Conservation (phyloP, 2,329 filamentous ascomycete genomes). For the Neofusicoccum sp. region DNA sequence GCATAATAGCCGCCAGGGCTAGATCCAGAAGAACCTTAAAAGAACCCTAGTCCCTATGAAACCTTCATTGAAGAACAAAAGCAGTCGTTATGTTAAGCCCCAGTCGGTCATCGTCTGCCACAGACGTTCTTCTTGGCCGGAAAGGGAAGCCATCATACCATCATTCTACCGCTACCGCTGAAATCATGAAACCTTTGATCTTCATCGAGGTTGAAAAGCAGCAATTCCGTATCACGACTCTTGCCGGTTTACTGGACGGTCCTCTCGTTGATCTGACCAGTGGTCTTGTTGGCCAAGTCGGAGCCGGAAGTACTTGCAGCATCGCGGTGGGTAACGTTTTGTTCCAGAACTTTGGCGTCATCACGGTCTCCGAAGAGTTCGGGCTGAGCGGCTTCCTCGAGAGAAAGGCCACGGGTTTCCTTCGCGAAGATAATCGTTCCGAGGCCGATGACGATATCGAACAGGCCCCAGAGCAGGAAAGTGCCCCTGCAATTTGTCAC, state of each 20-base stretch:
- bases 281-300: background rate
- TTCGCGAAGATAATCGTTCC: constrained; percentile 39
- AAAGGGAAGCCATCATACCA: too few relatives aligned
- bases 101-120: too few relatives aligned
- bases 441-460: constrained; percentile 44
- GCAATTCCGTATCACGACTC: too few relatives aligned
- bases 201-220: too few relatives aligned
- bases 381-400: constrained; percentile 35
- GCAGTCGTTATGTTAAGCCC: too few relatives aligned
- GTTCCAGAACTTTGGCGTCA: background rate
- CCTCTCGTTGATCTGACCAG: background rate
- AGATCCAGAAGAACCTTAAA: too few relatives aligned
- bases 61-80: too few relatives aligned
- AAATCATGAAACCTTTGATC: too few relatives aligned
- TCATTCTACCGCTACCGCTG: too few relatives aligned
- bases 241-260: background rate
- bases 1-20: too few relatives aligned
- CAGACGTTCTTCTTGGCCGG: too few relatives aligned
- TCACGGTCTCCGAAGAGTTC: background rate
- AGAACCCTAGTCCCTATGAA: too few relatives aligned
- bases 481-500: constrained; percentile 13
- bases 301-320: background rate
- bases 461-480: constrained; percentile 49
- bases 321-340: background rate
- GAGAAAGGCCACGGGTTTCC: constrained; percentile 37